Evolutionary conservation across 441 rosid species (phyloP).

Genomic region (Viola pubescens): DNA sequence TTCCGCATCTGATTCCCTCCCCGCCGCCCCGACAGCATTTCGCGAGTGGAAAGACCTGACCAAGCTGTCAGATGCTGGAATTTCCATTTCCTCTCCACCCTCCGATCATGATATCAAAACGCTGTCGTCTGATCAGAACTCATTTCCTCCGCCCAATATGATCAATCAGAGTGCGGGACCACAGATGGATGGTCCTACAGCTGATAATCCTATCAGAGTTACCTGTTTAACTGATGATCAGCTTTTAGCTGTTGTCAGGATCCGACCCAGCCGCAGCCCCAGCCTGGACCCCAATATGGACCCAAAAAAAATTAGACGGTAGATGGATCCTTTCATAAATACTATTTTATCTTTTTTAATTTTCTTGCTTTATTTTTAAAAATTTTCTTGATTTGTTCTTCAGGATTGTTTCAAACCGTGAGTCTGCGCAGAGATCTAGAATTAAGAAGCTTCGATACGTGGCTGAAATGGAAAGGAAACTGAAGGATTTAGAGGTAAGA

Average conservation of each 20-base stretch:
- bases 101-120: neutral
- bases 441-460: slow-evolving; percentile 21
- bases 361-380: neutral
- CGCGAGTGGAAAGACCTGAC: slow-evolving; percentile 15
- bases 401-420: slow-evolving; percentile 31
- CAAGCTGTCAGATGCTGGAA: neutral
- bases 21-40: slow-evolving; percentile 8
- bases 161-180: neutral
- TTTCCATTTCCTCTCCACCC: neutral
- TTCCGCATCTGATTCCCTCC: slow-evolving; percentile 1
- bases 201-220: neutral
- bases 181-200: neutral
- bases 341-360: neutral
- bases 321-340: neutral
- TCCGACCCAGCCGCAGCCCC: neutral
- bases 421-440: slow-evolving; percentile 36
- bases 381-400: neutral
- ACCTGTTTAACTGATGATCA: neutral
- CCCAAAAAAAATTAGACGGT: slow-evolving; percentile 32
- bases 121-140: neutral
- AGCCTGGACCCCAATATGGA: slow-evolving; percentile 20
- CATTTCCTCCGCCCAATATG: neutral
- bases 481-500: slow-evolving; percentile 22
- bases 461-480: slow-evolving; percentile 23
- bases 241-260: neutral